phyloP scores from a whole-genome alignment of 139 green algal species.

The Pseudopediastrum boryanum region DNA sequence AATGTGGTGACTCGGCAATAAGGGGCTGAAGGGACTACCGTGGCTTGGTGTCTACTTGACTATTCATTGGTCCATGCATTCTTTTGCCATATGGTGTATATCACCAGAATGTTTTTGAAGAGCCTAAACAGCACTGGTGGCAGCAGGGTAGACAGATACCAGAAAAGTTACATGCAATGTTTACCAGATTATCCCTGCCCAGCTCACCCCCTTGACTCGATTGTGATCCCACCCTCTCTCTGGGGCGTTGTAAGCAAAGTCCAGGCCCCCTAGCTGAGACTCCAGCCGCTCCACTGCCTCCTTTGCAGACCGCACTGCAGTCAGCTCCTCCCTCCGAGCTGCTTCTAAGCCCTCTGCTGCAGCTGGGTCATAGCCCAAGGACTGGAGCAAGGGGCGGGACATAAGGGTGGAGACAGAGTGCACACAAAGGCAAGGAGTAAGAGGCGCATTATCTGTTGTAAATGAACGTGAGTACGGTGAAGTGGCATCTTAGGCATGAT shows the following conservation, averaged over 20 bases:
- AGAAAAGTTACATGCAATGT: background rate
- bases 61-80: no score
- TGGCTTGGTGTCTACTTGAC: no score
- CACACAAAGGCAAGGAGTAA: background rate
- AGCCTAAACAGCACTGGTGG: no score
- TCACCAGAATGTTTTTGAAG: no score
- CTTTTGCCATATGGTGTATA: no score
- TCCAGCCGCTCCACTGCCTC: conserved; percentile 66
- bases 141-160: no score
- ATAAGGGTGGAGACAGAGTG: background rate
- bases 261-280: conserved; percentile 45
- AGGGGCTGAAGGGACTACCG: no score
- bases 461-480: no score
- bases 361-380: conserved; percentile 54
- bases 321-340: conserved; percentile 36
- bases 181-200: background rate
- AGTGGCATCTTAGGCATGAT: no score
- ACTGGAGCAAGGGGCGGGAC: conserved; percentile 25
- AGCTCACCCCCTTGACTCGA: conserved; percentile 71
- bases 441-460: background rate
- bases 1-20: no score
- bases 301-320: conserved; percentile 42
- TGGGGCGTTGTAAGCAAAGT: conserved; percentile 63
- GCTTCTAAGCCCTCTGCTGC: conserved; percentile 54
- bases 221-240: conserved; percentile 69